Conservation (phyloP, 2,329 filamentous ascomycete species). For the Colletotrichum karsti region DNA sequence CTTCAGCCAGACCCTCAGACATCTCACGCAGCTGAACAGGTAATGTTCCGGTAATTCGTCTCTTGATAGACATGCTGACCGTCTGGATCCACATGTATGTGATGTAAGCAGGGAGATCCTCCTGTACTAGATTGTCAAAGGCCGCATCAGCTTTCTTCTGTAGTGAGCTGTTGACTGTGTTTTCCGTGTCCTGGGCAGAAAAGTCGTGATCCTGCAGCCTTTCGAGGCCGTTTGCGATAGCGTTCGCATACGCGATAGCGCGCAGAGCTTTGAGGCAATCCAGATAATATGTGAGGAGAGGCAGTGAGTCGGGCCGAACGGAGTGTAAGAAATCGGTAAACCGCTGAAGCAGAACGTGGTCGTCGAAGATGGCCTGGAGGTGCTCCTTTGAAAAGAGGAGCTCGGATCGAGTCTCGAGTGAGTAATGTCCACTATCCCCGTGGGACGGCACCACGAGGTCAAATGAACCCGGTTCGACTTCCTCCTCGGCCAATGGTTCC, state of each 20-base stretch:
- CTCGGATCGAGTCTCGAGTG: constrained; percentile 71
- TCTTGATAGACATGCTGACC: constrained; percentile 74
- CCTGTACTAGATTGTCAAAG: constrained; percentile 69
- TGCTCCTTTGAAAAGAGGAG: constrained; percentile 73
- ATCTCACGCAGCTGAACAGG: constrained; percentile 71
- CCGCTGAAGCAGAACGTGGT: constrained; percentile 67
- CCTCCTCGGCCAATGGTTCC: constrained; percentile 44
- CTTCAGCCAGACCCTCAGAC: constrained; percentile 79
- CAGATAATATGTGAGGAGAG: constrained; percentile 75
- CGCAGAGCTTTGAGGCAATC: constrained; percentile 76
- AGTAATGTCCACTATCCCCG: constrained; percentile 44
- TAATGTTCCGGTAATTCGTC: constrained; percentile 73
- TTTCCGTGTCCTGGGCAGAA: constrained; percentile 55
- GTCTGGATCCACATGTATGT: constrained; percentile 74
- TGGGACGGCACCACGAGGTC: constrained; percentile 39
- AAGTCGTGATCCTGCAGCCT: constrained; percentile 65
- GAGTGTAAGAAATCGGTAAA: constrained; percentile 74
- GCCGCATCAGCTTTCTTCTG: constrained; percentile 71
- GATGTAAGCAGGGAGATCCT: constrained; percentile 78
- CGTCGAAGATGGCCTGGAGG: constrained; percentile 70
- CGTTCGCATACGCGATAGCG: constrained; percentile 77
- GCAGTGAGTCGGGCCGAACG: constrained; percentile 68
- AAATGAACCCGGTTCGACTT: constrained; percentile 47
- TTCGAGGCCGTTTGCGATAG: constrained; percentile 68
- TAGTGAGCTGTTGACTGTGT: constrained; percentile 66